Conservation (phyloP, 805 yeast genomes). For the Candida piceae region DNA sequence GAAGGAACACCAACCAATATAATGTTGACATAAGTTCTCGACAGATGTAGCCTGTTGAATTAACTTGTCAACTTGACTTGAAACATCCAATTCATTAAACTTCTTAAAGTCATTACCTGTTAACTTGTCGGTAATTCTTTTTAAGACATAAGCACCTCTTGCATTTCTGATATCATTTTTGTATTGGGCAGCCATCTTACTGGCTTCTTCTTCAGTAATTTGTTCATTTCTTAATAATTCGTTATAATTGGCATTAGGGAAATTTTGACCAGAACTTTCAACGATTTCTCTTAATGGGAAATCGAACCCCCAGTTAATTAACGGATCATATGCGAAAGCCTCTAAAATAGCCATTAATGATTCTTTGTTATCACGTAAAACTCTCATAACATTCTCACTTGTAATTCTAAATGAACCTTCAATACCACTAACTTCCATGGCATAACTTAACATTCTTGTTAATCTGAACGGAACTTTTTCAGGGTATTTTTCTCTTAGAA, state of each 20-base stretch:
- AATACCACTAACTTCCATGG: slow-evolving; percentile 98
- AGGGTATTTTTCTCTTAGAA: slow-evolving; percentile 92
- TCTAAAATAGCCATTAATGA: slow-evolving; percentile 96
- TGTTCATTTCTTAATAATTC: slow-evolving; percentile 68
- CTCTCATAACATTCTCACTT: slow-evolving; percentile 95
- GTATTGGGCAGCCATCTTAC: slow-evolving; percentile 62
- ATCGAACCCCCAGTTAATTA: slow-evolving; percentile 98
- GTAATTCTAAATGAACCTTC: slow-evolving; percentile 97
- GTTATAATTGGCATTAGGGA: slow-evolving; percentile 63
- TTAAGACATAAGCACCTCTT: slow-evolving; percentile 84
- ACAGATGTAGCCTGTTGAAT: slow-evolving; percentile 96
- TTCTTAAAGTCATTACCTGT: slow-evolving; percentile 90
- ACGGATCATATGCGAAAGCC: slow-evolving; percentile 97
- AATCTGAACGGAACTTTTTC: slow-evolving; percentile 97
- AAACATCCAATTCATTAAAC: slow-evolving; percentile 64
- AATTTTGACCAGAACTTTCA: slow-evolving; percentile 65
- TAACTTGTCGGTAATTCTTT: slow-evolving; percentile 85
- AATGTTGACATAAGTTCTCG: slow-evolving; percentile 93
- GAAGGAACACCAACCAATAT: slow-evolving; percentile 98
- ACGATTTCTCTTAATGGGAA: slow-evolving; percentile 76
- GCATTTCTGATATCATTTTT: slow-evolving; percentile 74
- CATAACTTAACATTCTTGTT: slow-evolving; percentile 94
- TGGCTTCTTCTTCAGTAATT: slow-evolving; percentile 74
- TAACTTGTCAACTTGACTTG: slow-evolving; percentile 87
- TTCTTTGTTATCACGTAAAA: slow-evolving; percentile 88